These are phyloP conservation scores for Sugiyamaella lignohabitans DNA, from an alignment of 805 yeast genomes.

Conservation along the genomic window DNA sequence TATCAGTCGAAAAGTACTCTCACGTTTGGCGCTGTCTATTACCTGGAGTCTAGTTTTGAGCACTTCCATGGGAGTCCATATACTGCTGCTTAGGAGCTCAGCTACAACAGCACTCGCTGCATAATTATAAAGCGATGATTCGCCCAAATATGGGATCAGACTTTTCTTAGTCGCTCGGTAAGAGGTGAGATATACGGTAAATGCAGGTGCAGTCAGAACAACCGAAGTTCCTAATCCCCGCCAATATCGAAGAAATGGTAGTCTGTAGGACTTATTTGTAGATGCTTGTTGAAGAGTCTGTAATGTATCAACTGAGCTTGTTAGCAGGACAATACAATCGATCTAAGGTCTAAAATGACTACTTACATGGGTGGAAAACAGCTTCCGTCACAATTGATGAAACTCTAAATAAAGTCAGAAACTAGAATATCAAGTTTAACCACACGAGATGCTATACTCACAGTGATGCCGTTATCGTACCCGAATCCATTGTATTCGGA, in stretches of 20 bases:
- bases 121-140: constrained; percentile 32
- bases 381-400: constrained; percentile 17
- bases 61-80: constrained; percentile 43
- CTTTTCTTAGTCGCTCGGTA: constrained; percentile 34
- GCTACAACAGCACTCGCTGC: constrained; percentile 34
- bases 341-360: too few relatives aligned
- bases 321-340: neutral
- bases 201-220: constrained; percentile 37
- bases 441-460: constrained; percentile 19
- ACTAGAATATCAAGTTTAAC: neutral
- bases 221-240: constrained; percentile 36
- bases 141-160: constrained; percentile 32
- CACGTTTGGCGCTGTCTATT: constrained; percentile 14
- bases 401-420: constrained; percentile 3
- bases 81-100: constrained; percentile 32
- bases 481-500: constrained; percentile 25
- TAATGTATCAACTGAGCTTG: constrained; percentile 31
- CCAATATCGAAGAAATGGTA: constrained; percentile 36
- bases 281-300: constrained; percentile 39
- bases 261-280: constrained; percentile 27
- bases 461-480: constrained; percentile 36
- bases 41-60: constrained; percentile 39
- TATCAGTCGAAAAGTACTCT: constrained; percentile 19
- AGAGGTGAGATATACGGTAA: constrained; percentile 36
- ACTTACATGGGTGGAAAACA: constrained; percentile 17